These are phyloP conservation scores for Plicaturopsis crispa DNA, from an alignment of 768 basidiomycete species.

Conservation along the genomic window DNA sequence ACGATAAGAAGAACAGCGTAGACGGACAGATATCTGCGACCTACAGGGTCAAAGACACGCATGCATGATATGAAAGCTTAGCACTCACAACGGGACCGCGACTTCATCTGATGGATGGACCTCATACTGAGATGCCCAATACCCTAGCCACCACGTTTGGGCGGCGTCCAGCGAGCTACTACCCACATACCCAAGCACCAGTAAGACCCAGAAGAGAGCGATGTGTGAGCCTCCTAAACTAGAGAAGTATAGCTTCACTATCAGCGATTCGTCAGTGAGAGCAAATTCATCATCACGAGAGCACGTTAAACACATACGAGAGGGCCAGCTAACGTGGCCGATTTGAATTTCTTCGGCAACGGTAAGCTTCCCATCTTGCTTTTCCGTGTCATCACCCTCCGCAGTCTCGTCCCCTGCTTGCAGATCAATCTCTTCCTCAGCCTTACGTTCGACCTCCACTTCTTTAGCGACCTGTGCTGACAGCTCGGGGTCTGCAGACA, in stretches of 20 bases:
- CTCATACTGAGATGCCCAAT: slow-evolving; percentile 27
- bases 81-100: slow-evolving; percentile 20
- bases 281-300: slow-evolving; percentile 12
- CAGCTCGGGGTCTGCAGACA: slow-evolving; percentile 25
- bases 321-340: slow-evolving; percentile 27
- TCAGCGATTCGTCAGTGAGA: too few species aligned
- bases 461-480: slow-evolving; percentile 21
- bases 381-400: slow-evolving; percentile 8
- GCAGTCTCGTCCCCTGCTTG: slow-evolving; percentile 12
- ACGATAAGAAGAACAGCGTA: slow-evolving; percentile 24
- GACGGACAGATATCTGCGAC: slow-evolving; percentile 24
- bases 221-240: slow-evolving; percentile 17
- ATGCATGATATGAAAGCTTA: neutral
- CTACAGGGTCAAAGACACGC: neutral
- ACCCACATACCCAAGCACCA: slow-evolving; percentile 10
- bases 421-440: slow-evolving; percentile 17
- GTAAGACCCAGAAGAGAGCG: slow-evolving; percentile 19
- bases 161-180: slow-evolving; percentile 9
- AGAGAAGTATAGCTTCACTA: slow-evolving; percentile 21
- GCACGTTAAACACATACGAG: slow-evolving; percentile 16
- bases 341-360: slow-evolving; percentile 28
- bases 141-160: slow-evolving; percentile 27
- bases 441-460: slow-evolving; percentile 18
- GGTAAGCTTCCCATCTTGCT: slow-evolving; percentile 47
- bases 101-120: slow-evolving; percentile 17